phyloP scores from a whole-genome alignment of 108 stramenopile species.

The Mediolabrus comicus region DNA sequence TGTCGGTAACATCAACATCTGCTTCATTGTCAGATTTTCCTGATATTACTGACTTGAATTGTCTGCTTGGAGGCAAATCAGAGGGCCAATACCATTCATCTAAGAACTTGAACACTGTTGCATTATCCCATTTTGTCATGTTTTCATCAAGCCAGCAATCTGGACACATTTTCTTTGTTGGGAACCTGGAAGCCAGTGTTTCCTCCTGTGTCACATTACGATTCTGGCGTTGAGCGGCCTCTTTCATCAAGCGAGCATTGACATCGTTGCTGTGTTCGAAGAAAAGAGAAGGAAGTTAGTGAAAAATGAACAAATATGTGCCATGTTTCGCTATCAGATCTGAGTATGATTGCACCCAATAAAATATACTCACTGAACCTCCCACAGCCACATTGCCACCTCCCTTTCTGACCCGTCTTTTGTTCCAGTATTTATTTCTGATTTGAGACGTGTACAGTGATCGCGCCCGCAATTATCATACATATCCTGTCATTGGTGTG shows the following conservation, averaged over 20 bases:
- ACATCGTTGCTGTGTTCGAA: constrained; percentile 23
- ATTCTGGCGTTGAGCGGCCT: constrained; percentile 28
- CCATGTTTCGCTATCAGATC: no score
- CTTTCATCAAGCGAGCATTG: constrained; percentile 36
- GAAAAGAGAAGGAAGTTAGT: no score
- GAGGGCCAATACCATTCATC: constrained; percentile 36
- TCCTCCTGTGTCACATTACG: constrained; percentile 31
- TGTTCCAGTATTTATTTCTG: background rate
- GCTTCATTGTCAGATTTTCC: constrained; percentile 9
- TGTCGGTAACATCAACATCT: background rate
- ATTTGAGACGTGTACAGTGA: constrained; percentile 35
- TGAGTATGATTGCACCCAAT: no score
- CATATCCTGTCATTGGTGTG: constrained; percentile 15
- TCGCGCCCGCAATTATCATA: constrained; percentile 42
- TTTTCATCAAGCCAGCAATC: constrained; percentile 35
- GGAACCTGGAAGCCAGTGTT: constrained; percentile 29
- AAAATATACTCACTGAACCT: no score
- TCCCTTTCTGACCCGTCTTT: constrained; percentile 19
- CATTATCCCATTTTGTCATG: constrained; percentile 22
- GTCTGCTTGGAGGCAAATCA: constrained; percentile 2
- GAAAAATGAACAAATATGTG: no score
- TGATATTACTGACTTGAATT: constrained; percentile 17
- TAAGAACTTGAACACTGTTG: constrained; percentile 25
- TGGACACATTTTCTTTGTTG: constrained; percentile 33
- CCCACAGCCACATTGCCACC: constrained; percentile 26